phyloP scores from a whole-genome alignment of 768 basidiomycete genomes.

The Podaxis sp. region DNA sequence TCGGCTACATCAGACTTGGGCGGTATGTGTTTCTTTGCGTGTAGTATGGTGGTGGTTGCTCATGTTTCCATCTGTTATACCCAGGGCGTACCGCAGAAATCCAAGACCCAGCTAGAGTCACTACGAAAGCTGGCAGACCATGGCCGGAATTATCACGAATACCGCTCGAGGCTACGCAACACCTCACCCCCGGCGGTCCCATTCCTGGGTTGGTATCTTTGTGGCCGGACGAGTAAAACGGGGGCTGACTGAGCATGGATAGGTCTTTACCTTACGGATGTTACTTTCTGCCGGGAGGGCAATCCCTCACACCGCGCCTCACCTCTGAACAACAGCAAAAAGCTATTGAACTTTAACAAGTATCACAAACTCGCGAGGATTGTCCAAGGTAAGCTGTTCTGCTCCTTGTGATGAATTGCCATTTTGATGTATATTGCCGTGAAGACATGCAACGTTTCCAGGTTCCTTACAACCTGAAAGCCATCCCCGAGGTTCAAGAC shows the following conservation, averaged over 20 bases:
- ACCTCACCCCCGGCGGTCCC: slow-evolving; percentile 93
- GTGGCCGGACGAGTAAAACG: neutral
- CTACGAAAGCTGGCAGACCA: slow-evolving; percentile 89
- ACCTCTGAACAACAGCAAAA: slow-evolving; percentile 70
- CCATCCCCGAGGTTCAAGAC: slow-evolving; percentile 85
- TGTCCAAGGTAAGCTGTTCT: slow-evolving; percentile 57
- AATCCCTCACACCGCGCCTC: slow-evolving; percentile 85
- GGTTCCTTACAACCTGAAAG: slow-evolving; percentile 79
- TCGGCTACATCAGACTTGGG: slow-evolving; percentile 91
- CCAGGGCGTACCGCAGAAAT: slow-evolving; percentile 84
- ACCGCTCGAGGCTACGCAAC: slow-evolving; percentile 82
- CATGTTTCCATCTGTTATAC: slow-evolving; percentile 4
- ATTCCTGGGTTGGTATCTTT: slow-evolving; percentile 70
- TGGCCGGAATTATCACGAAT: slow-evolving; percentile 86
- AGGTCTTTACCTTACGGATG: slow-evolving; percentile 87
- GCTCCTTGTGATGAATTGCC: neutral
- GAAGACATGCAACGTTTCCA: slow-evolving; percentile 93
- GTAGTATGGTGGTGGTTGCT: neutral
- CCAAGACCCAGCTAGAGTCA: slow-evolving; percentile 71
- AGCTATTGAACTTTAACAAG: slow-evolving; percentile 94
- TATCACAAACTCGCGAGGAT: slow-evolving; percentile 89
- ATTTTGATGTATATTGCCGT: slow-evolving; percentile 19
- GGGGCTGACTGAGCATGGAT: slow-evolving; percentile 4
- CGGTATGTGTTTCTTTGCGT: slow-evolving; percentile 49
- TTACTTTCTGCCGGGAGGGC: slow-evolving; percentile 95